Percentiles rank a stretch among this genome's conserved stretches.
These are phyloP conservation scores for Emericellopsis terricola DNA, from an alignment of 495 filamentous ascomycete species.

Conservation along the genomic window DNA sequence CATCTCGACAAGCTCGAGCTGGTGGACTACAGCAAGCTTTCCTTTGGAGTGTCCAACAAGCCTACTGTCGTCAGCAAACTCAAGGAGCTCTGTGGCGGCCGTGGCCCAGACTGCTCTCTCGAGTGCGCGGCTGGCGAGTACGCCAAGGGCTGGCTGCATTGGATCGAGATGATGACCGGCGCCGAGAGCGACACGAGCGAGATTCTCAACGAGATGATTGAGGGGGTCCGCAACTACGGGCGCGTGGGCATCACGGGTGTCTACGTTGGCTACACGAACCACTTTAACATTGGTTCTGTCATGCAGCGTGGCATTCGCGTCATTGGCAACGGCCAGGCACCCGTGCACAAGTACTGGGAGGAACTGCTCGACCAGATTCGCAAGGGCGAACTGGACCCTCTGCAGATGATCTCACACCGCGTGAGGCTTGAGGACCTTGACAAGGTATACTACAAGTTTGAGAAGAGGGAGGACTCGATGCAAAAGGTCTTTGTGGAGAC, in stretches of 20 bases:
- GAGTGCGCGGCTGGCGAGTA: slow-evolving; percentile 81
- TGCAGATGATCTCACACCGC: slow-evolving; percentile 66
- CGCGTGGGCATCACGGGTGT: slow-evolving; percentile 62
- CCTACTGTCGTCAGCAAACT: slow-evolving; percentile 48
- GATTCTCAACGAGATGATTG: slow-evolving; percentile 78
- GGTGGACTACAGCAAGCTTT: slow-evolving; percentile 27
- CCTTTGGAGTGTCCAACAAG: slow-evolving; percentile 25
- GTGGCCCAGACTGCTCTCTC: slow-evolving; percentile 59
- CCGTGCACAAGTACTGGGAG: slow-evolving; percentile 72
- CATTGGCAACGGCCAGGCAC: slow-evolving; percentile 71
- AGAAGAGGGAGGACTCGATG: slow-evolving; percentile 47
- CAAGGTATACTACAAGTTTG: slow-evolving; percentile 51
- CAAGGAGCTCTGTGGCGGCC: slow-evolving; percentile 48
- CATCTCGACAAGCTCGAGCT: slow-evolving; percentile 21
- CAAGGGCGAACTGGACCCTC: slow-evolving; percentile 51
- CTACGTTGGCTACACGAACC: slow-evolving; percentile 68
- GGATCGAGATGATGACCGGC: slow-evolving; percentile 53
- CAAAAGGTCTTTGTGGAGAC: slow-evolving; percentile 61
- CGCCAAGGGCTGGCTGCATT: slow-evolving; percentile 66
- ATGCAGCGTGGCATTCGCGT: slow-evolving; percentile 78
- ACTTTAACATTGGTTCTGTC: slow-evolving; percentile 68
- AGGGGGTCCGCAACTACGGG: slow-evolving; percentile 57
- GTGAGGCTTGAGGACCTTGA: slow-evolving; percentile 58
- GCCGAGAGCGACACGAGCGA: slow-evolving; percentile 77
- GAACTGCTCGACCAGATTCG: slow-evolving; percentile 52